A percentile compares a stretch with the other conserved stretches of the same genome.
Conservation (phyloP, 140 eudicot genomes). For the Bidens hawaiensis region DNA sequence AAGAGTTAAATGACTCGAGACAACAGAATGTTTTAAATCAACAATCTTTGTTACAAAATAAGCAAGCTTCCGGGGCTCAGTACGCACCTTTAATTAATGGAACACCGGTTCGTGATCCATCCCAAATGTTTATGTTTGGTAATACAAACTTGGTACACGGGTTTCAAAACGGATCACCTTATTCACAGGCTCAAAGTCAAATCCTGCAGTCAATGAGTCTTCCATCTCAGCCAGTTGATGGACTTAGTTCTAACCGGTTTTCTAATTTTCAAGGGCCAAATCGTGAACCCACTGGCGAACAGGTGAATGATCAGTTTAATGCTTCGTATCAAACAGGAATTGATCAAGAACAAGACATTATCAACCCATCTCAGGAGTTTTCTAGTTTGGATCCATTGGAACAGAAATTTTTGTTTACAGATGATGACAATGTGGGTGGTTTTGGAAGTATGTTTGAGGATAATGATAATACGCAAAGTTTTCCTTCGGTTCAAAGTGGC, state of each 20-base stretch:
- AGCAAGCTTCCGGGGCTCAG: constrained; percentile 42
- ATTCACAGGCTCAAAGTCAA: constrained; percentile 48
- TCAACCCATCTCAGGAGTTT: constrained; percentile 29
- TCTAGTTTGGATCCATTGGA: constrained; percentile 71
- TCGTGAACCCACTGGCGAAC: constrained; percentile 34
- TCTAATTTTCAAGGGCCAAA: constrained; percentile 48
- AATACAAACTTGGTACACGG: constrained; percentile 46
- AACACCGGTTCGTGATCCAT: constrained; percentile 48
- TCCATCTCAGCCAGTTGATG: constrained; percentile 27
- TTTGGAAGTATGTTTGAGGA: constrained; percentile 28
- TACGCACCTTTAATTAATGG: constrained; percentile 46
- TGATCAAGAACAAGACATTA: constrained; percentile 29
- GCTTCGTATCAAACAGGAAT: constrained; percentile 22
- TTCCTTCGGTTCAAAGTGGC: constrained; percentile 76
- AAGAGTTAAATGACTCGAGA: constrained; percentile 44
- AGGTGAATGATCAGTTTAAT: constrained; percentile 34
- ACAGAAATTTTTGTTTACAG: constrained; percentile 70
- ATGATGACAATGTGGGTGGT: constrained; percentile 58
- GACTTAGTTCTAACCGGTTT: constrained; percentile 30
- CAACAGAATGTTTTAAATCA: constrained; percentile 58
- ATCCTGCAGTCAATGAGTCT: constrained; percentile 25
- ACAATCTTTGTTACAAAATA: constrained; percentile 38
- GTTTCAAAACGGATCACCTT: constrained; percentile 38
- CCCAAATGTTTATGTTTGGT: constrained; percentile 55
- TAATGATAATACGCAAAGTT: constrained; percentile 33